These are phyloP conservation scores for Blastobotrys illinoisensis DNA, from an alignment of 1,139 yeast genomes.

Conservation along the genomic window DNA sequence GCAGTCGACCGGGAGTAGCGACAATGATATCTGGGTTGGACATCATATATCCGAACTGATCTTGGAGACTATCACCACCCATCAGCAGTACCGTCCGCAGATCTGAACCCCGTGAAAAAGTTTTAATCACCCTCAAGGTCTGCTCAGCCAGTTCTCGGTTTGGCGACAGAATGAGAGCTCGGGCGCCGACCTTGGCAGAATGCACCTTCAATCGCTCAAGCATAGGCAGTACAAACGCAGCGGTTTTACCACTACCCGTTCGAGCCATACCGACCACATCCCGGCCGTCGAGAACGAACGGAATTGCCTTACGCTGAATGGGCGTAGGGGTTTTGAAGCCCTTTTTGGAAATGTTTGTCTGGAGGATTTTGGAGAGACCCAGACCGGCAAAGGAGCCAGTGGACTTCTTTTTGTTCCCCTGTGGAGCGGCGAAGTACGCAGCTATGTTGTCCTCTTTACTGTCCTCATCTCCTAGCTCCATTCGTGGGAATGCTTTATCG, in stretches of 20 bases:
- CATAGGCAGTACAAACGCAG: conserved; percentile 93
- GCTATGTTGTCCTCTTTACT: conserved; percentile 41
- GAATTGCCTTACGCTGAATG: conserved; percentile 92
- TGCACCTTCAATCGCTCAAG: conserved; percentile 79
- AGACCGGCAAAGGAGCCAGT: conserved; percentile 83
- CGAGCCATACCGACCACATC: conserved; percentile 99
- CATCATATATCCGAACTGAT: conserved; percentile 91
- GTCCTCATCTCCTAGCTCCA: conserved; percentile 54
- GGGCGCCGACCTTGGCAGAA: conserved; percentile 80
- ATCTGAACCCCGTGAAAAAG: conserved; percentile 79
- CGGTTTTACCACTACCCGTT: conserved; percentile 98
- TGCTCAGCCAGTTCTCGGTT: conserved; percentile 93
- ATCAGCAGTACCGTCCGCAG: conserved; percentile 73
- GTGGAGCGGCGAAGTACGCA: conserved; percentile 46
- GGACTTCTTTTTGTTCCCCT: conserved; percentile 48
- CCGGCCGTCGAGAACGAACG: conserved; percentile 75
- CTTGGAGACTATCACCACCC: conserved; percentile 97
- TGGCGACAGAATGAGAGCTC: conserved; percentile 87
- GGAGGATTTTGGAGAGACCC: conserved; percentile 71
- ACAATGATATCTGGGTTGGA: conserved; percentile 88
- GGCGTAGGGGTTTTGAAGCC: conserved; percentile 97
- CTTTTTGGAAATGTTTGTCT: conserved; percentile 68
- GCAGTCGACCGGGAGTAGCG: conserved; percentile 96
- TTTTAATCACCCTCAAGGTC: conserved; percentile 83
- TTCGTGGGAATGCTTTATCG: conserved; percentile 47